phyloP scores from a whole-genome alignment of 2,329 filamentous ascomycete species.

The Keithomyces neogunnii region DNA sequence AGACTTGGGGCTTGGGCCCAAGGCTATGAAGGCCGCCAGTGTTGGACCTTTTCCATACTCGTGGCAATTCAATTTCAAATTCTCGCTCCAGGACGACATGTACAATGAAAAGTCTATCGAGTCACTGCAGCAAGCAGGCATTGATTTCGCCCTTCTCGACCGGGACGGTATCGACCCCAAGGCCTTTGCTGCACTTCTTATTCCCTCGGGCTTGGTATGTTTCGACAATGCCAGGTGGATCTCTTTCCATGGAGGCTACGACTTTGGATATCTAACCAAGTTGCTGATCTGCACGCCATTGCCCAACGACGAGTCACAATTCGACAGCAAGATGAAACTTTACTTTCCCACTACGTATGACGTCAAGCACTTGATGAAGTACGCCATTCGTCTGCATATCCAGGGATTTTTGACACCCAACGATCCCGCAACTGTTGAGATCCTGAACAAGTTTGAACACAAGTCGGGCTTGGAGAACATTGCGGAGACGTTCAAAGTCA shows the following conservation, averaged over 20 bases:
- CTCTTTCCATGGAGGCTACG: conserved; percentile 95
- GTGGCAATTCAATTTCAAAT: conserved; percentile 99
- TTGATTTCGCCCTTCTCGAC: conserved; percentile 78
- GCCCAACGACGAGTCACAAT: conserved; percentile 82
- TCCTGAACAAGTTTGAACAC: conserved; percentile 76
- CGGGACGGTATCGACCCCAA: conserved; percentile 84
- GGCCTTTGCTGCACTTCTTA: conserved; percentile 81
- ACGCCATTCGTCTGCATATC: conserved; percentile 64
- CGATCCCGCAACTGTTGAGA: conserved; percentile 58
- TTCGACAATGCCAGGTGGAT: conserved; percentile 90
- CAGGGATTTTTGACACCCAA: conserved; percentile 53
- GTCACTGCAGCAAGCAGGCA: conserved; percentile 82
- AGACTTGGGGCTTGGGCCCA: conserved; percentile 29
- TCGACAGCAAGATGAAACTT: conserved; percentile 78
- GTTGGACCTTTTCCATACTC: conserved; percentile 66
- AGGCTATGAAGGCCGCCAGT: conserved; percentile 29
- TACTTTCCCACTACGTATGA: conserved; percentile 94
- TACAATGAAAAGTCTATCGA: conserved; percentile 93
- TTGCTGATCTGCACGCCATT: conserved; percentile 76
- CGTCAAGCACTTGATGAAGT: conserved; percentile 95
- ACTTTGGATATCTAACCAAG: conserved; percentile 96
- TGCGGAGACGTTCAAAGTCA: conserved; percentile 84
- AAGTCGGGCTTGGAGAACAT: conserved; percentile 92
- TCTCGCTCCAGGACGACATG: conserved; percentile 93
- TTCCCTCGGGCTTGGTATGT: conserved; percentile 84